Evolutionary conservation across 208 protist genomes (phyloP), one percentile per base, ranked within the genome.

Genomic region (Crithidia expoeki): DNA sequence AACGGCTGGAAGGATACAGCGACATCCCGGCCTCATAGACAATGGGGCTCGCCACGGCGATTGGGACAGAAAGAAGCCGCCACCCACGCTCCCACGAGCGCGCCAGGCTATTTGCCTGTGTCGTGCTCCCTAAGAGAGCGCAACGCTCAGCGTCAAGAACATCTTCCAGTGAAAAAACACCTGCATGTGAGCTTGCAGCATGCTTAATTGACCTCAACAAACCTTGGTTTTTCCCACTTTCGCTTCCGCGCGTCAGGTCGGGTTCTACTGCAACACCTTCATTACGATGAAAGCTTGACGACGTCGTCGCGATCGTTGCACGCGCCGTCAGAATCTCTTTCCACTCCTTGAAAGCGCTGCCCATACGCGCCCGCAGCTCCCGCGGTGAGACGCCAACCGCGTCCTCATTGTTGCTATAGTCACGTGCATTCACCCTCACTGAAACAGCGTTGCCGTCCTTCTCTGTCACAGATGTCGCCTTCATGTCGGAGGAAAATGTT

Each of bases 31-130:
- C 1, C 2, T 47, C 47, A 16, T 57, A 67, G 14, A 67, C n/a
- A 17, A 67, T 40, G 25, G 61, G 61, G 49, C 42, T 46, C n/a
- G 61, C 61, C 0, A 67, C 61, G 0, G 47, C 61, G 23, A 67
- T 57, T 30, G 61, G 49, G 0, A 49, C 61, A 23, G 61, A 12
- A 2, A 28, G 30, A 2, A 21, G 5, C 1, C 61, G 61, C 61
- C 61, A 57, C 33, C 61, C 61, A 28, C 47, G 47, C 2, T 46
- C 5, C 61, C 61, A 57, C 46, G 19, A 23, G 9, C 34, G 16
- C 33, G 11, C 32, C 33, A 42, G 23, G 10, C 21, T 23, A 17
- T 2, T n/a, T 1, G 34, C 30, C 9, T 47, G 2, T 11, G 2
- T n/a, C 10, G 10, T 4, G 17, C 38, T 14, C 4, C 51, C 25